Evolutionary conservation across 2,329 filamentous ascomycete species (phyloP), one percentile per base, ranked within the genome.

Genomic region (Aspergillus sp.): DNA sequence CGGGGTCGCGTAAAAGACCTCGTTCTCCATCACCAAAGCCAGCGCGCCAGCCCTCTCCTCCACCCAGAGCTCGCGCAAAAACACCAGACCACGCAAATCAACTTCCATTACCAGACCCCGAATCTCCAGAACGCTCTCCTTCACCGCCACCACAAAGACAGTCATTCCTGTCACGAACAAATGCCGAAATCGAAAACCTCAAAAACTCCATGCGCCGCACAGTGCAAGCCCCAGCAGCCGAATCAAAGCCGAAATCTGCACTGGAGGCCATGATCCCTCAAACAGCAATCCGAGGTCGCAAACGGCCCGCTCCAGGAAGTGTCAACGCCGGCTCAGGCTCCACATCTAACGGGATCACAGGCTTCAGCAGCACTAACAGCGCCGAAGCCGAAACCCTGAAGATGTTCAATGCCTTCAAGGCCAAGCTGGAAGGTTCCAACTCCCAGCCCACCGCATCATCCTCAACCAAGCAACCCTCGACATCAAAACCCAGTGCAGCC

Each of bases 361-460:
- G 77, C 7, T 71, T 77, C 6, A 78, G 79, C 44, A 78, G 82
- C 19, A 77, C 79, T 41, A 78, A 81, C 17, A 77, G 73, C 6
- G 83, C 73, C 13, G 89, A 91, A 61, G 79, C 83, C 58, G 83
- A 85, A 52, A 82, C 89, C 0, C 71, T 96, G 15, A 83, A 88
- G 55, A 78, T 93, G 42, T 83, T 98, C 57, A 87, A 88, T 58
- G 87, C 86, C 0, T 99, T 98, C 77, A 89, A 88, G 68, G 83
- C 86, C 3, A 91, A 89, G 62, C 81, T 99, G 5, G 89, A 89
- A 45, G 70, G 70, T 11, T 66, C 70, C 34, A 61, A 73, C 34
- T 57, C 61, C 4, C 70, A 69, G 33, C 68, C 62, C 2, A 6
- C 51, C 48, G 63, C 63, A 41, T 45, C 63, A 40, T 45, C 55